phyloP scores from a whole-genome alignment of 2,329 filamentous ascomycete species.

The Apiospora arundinis region DNA sequence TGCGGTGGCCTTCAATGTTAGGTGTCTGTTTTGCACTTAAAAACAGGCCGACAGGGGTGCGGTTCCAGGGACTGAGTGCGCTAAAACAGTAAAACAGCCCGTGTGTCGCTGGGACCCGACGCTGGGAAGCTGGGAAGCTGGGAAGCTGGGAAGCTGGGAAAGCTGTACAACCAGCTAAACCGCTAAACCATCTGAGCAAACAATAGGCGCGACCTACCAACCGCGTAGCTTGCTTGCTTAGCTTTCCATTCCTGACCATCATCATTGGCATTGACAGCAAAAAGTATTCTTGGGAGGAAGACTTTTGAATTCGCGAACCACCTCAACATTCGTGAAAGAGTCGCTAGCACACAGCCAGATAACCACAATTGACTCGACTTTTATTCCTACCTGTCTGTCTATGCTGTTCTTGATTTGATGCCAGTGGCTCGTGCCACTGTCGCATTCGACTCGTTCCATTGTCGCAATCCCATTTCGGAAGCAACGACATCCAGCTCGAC shows the following conservation, averaged over 20 bases:
- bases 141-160: too few relatives aligned
- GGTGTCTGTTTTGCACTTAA: neutral
- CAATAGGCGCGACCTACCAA: conserved; percentile 6
- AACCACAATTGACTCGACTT: neutral
- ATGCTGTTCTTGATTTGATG: conserved; percentile 22
- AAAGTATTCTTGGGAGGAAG: conserved; percentile 12
- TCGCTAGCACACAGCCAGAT: neutral
- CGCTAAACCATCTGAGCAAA: neutral
- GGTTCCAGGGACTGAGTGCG: conserved; percentile 5
- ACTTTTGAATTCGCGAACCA: neutral
- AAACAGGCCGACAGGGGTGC: neutral
- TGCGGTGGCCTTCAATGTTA: too few relatives aligned
- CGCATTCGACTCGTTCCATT: conserved; percentile 6
- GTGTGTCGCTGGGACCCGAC: too few relatives aligned
- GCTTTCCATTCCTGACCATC: conserved; percentile 3
- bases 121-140: neutral
- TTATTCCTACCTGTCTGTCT: neutral
- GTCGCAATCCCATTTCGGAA: neutral
- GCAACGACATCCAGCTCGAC: neutral
- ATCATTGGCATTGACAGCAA: conserved; percentile 8
- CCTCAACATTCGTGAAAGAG: neutral
- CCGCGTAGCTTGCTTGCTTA: neutral
- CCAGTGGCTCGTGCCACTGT: conserved; percentile 26
- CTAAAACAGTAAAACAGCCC: neutral
- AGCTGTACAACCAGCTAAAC: neutral